Evolutionary conservation across 331 rosid species (phyloP), one percentile per base, ranked within the genome.

Genomic region (Malus hybrid): DNA sequence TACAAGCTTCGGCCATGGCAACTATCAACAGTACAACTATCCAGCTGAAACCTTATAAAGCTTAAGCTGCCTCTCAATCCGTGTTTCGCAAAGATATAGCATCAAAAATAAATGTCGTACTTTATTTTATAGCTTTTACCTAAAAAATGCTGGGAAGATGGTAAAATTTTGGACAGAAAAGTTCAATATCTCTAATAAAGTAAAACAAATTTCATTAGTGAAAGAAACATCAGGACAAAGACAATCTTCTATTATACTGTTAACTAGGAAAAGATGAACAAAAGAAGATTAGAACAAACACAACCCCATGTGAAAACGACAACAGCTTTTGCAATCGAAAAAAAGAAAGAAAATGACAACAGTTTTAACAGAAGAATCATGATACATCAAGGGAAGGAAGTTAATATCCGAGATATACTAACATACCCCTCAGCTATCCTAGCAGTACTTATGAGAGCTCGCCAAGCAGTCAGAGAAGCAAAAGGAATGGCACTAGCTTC

Each of bases 381-480:
- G 29, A 62, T 9, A 73, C 1, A 13, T 28, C 61, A 11, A 30
- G 36, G 19, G 70, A 66, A 56, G 67, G 55, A 66, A 56, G 68
- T 29, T 20, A 46, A 39, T 63, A 77, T 70, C 10, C 13, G 39
- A 66, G 42, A 72, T 72, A 61, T 24, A 79, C 6, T 68, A 82
- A 52, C 92, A 84, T 92, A 94, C 99, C 99, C 99, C 71, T 91
- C 90, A 66, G 81, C 74, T 76, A 92, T 88, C 85, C 97, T 88
- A 74, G 99, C 97, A 29, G 97, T 94, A 84, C 93, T 78, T 83
- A 82, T 81, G 67, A 94, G 82, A 78, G 93, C 99, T 76, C 97
- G 96, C 99, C 97, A 94, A 65, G 99, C 99, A 48, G 99, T 94
- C 90, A 94, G 75, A 44, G 99, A 91, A 73, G 97, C 99, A 90